Percentiles rank a stretch among this genome's conserved stretches.
These are phyloP conservation scores for Staphylotrichum tortipilum DNA, from an alignment of 495 filamentous ascomycete genomes.

Conservation along the genomic window DNA sequence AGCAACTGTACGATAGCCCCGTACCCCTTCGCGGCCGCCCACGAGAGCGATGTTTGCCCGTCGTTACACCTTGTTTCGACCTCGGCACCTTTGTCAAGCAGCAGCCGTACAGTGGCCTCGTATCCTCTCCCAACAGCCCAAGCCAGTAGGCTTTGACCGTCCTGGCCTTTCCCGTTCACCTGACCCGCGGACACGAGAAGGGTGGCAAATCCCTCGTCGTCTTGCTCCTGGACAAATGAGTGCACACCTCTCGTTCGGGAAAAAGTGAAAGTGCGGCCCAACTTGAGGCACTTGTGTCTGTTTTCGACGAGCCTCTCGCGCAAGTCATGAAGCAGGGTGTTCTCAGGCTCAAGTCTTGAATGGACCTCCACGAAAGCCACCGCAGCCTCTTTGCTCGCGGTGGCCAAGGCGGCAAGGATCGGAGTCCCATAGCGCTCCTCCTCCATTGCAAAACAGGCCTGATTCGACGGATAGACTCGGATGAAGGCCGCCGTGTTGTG, in stretches of 20 bases:
- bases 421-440: slow-evolving; percentile 34
- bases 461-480: slow-evolving; percentile 7
- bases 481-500: slow-evolving; percentile 34
- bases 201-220: no score
- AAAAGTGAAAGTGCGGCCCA: no score
- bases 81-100: not conserved
- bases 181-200: not conserved
- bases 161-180: not conserved
- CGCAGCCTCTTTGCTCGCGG: slow-evolving; percentile 16
- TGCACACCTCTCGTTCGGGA: no score
- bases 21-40: not conserved
- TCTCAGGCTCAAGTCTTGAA: not conserved
- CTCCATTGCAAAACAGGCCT: slow-evolving; percentile 23
- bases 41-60: not conserved
- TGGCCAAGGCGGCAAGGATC: slow-evolving; percentile 37
- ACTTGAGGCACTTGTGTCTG: no score
- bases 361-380: slow-evolving; percentile 12
- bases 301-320: no score
- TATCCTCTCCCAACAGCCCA: not conserved
- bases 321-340: not conserved
- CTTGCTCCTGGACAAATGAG: no score
- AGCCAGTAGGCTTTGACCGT: not conserved
- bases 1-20: not conserved
- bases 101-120: not conserved
- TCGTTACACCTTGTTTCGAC: not conserved